These are phyloP conservation scores for Xylariaceae sp. DNA, from an alignment of 2,329 filamentous ascomycete species.

Conservation along the genomic window DNA sequence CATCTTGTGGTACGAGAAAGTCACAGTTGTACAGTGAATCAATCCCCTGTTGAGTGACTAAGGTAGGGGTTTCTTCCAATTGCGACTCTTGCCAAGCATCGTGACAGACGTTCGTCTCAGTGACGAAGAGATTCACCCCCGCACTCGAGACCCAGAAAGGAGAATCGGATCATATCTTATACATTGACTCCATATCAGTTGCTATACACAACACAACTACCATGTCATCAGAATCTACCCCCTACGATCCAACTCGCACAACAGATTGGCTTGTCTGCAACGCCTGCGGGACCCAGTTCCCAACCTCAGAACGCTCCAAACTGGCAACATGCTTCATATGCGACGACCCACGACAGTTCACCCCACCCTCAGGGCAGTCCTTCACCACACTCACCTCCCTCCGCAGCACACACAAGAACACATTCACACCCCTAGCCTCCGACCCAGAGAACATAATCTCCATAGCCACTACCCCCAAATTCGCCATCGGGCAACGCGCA, in stretches of 20 bases:
- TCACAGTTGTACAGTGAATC: no score
- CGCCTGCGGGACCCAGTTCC: conserved; percentile 70
- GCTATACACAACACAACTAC: conserved; percentile 12
- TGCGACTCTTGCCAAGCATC: no score
- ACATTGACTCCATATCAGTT: no score
- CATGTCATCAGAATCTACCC: conserved; percentile 4
- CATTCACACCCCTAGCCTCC: conserved; percentile 44
- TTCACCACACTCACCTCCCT: conserved; percentile 60
- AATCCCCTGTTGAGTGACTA: no score
- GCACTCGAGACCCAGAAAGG: no score
- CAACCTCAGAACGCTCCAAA: conserved; percentile 45
- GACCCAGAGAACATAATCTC: conserved; percentile 35
- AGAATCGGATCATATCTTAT: no score
- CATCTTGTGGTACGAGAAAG: no score
- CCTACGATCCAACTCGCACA: conserved; percentile 24
- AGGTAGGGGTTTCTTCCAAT: no score
- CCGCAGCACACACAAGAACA: conserved; percentile 48
- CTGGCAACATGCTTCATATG: conserved; percentile 66
- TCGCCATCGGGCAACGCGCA: conserved; percentile 74
- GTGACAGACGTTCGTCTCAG: no score
- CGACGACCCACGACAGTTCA: conserved; percentile 70
- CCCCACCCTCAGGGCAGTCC: conserved; percentile 60
- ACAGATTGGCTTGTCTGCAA: conserved; percentile 55
- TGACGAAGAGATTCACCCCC: no score
- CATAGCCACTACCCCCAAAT: conserved; percentile 52